phyloP scores from a whole-genome alignment of 257 asterid species.

The Lycium ferocissimum region DNA sequence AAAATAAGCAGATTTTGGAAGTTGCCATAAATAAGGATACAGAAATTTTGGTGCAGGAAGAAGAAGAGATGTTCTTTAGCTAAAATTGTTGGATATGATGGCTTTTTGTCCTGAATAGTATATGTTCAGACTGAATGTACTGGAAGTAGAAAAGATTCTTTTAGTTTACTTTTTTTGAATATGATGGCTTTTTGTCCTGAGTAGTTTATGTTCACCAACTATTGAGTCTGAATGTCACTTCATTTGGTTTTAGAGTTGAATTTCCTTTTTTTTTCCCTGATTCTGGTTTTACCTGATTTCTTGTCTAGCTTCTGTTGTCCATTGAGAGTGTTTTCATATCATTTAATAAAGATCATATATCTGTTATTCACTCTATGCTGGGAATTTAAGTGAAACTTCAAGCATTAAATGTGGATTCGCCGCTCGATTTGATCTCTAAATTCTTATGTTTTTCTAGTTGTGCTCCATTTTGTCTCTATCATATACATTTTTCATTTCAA shows the following conservation, averaged over 20 bases:
- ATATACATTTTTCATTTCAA: not conserved
- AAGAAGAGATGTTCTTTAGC: not conserved
- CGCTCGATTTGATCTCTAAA: not conserved
- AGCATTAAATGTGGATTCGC: not conserved
- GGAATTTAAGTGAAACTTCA: not conserved
- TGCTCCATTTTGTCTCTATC: not conserved
- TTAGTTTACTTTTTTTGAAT: not conserved
- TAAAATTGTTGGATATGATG: not conserved
- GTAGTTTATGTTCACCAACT: not conserved
- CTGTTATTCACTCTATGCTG: not conserved
- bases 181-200: not conserved
- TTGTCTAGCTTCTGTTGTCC: not conserved
- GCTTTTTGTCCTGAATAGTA: not conserved
- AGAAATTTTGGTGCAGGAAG: not conserved
- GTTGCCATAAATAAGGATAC: not conserved
- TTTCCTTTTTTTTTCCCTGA: not conserved
- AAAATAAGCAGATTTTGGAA: not conserved
- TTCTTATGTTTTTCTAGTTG: slow-evolving; percentile 8
- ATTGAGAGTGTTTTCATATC: not conserved
- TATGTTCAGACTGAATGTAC: not conserved
- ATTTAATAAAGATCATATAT: not conserved
- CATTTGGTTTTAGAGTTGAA: not conserved
- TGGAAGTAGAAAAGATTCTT: not conserved
- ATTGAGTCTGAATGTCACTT: not conserved
- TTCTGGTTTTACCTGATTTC: not conserved